Evolutionary conservation across 352 stramenopile genomes (phyloP), one percentile per base, ranked within the genome.

Genomic region (Phytopythium cucurbitacearum): DNA sequence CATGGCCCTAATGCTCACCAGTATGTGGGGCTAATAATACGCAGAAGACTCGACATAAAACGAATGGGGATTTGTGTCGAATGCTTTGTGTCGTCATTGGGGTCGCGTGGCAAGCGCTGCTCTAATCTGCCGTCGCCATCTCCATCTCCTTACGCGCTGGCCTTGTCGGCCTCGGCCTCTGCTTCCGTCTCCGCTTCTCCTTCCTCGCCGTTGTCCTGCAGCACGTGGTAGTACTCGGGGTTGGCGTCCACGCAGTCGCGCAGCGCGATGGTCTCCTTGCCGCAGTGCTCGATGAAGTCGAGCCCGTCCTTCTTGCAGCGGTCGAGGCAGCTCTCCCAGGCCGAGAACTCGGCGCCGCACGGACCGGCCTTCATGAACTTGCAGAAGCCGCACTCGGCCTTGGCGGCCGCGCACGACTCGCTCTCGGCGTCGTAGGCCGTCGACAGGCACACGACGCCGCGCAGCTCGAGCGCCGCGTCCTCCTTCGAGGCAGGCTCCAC

Each of bases 281-380:
- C 76, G 60, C 86, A 95, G 43, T 81, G 60, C 13, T 90, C 81
- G 46, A 95, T 85, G 50, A 94, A 95, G 55, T 92, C 80, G 39
- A 77, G 52, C 7, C 82, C 77, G 33, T 60, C 69, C 58, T 77
- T 69, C 67, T 94, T 94, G 71, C 75, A 85, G 11, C 53, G 54
- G 59, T 94, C 76, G 8, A 95, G 68, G 65, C 86, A 95, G 37
- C 76, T 66, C 60, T 95, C 83, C 86, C 86, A 95, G 34, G 77
- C 70, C 40, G 72, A 80, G 60, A 95, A 95, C 61, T 89, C 65
- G 34, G 63, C 63, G 44, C 82, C 85, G 54, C 86, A 95, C 48
- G 86, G 86, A 0, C 86, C 86, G 21, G 81, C 83, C 68, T 94
- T 94, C 84, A 95, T 95, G 63, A 95, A 95, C 65, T 92, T 91